Evolutionary conservation across 176 grass and related monocot species (phyloP).

Genomic region (Miscanthus lutarioriparius): DNA sequence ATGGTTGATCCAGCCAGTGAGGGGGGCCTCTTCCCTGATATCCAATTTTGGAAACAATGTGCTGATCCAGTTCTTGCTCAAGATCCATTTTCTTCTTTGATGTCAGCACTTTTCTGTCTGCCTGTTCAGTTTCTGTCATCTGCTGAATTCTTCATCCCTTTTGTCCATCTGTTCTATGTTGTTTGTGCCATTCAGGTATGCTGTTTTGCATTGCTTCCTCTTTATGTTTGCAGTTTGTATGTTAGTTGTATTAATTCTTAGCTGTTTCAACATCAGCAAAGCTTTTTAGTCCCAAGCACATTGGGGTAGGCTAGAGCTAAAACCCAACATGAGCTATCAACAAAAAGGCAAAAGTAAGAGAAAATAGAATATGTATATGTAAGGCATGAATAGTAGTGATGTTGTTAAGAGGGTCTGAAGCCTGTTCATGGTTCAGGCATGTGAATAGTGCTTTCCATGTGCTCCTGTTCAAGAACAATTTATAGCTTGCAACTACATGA

Average conservation of each 20-base stretch:
- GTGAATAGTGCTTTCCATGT: not conserved
- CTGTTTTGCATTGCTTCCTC: slow-evolving; percentile 20
- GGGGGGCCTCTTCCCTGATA: slow-evolving; percentile 73
- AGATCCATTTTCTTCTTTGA: slow-evolving; percentile 92
- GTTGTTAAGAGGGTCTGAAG: not conserved
- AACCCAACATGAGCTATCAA: not conserved
- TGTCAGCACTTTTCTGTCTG: slow-evolving; percentile 83
- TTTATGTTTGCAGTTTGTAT: not conserved
- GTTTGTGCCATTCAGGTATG: slow-evolving; percentile 92
- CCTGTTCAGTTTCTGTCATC: slow-evolving; percentile 75
- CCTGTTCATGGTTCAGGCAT: not conserved
- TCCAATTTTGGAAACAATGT: slow-evolving; percentile 86
- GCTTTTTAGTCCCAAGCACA: not conserved
- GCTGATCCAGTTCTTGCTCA: slow-evolving; percentile 87
- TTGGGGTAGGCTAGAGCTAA: not conserved
- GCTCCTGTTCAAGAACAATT: not conserved
- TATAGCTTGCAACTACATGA: slow-evolving; percentile 13
- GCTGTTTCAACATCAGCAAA: not conserved
- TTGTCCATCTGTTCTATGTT: slow-evolving; percentile 92
- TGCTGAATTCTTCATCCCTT: slow-evolving; percentile 59
- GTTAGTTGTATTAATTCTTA: slow-evolving; percentile 22
- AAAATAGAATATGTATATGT: too few relatives aligned
- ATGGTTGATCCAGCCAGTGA: slow-evolving; percentile 59
- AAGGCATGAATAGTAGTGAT: not conserved
- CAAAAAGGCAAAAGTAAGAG: not conserved